Percentiles rank a stretch among this genome's conserved stretches.
phyloP scores from a whole-genome alignment of 169 alveolate species.

The Eimeria sp. region DNA sequence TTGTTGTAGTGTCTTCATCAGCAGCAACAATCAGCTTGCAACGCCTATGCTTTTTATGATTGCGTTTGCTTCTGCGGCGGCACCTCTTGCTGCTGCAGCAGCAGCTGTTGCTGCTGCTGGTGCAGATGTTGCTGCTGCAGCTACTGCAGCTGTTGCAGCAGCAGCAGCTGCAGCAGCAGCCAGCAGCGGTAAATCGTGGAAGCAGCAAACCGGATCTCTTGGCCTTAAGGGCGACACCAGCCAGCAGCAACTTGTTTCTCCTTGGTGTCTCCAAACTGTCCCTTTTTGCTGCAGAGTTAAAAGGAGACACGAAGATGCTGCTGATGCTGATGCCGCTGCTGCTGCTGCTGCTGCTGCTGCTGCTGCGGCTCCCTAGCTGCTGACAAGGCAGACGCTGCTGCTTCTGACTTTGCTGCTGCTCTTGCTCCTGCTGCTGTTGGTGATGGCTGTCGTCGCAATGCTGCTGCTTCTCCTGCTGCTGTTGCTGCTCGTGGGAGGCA shows the following conservation, averaged over 20 bases:
- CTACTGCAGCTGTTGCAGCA: background rate
- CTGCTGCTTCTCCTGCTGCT: constrained; percentile 26
- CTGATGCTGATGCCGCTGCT: background rate
- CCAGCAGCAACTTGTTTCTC: too few species aligned
- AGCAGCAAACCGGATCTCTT: too few species aligned
- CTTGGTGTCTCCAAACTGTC: too few species aligned
- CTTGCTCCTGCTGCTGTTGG: background rate
- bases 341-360: background rate
- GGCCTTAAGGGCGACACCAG: too few species aligned
- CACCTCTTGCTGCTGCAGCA: too few species aligned
- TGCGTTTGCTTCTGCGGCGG: too few species aligned
- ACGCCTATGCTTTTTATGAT: too few species aligned
- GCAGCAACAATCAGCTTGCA: too few species aligned
- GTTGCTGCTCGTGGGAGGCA: background rate
- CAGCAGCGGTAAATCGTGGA: background rate
- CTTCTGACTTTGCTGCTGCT: background rate
- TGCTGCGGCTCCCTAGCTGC: background rate
- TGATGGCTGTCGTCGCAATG: background rate
- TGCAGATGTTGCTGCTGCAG: background rate
- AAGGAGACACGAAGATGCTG: too few species aligned
- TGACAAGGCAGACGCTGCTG: constrained; percentile 25
- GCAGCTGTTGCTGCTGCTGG: too few species aligned
- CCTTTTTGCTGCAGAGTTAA: too few species aligned
- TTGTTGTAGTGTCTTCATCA: too few species aligned
- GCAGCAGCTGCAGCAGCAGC: background rate